These are phyloP conservation scores for Pisolithus microcarpus DNA, from an alignment of 768 basidiomycete genomes.

Conservation along the genomic window DNA sequence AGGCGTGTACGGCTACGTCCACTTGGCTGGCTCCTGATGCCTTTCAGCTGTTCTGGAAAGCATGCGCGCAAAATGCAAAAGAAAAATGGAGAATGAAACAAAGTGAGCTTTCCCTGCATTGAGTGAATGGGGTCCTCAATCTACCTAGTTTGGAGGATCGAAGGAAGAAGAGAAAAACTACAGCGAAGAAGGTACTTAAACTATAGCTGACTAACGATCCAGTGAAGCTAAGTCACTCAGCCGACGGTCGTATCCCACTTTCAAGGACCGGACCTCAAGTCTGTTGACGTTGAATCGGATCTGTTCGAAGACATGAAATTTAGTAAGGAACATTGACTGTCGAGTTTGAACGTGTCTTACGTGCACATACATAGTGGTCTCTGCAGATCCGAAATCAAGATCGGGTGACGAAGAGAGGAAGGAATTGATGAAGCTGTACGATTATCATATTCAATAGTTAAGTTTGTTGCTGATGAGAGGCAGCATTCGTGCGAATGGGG, in stretches of 20 bases:
- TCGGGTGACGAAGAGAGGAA: conserved; percentile 63
- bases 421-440: conserved; percentile 61
- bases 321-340: conserved; percentile 41
- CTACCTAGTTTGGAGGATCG: conserved; percentile 25
- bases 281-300: conserved; percentile 51
- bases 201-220: not conserved
- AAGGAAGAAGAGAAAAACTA: conserved; percentile 24
- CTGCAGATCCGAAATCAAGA: conserved; percentile 65
- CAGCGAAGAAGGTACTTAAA: conserved; percentile 19
- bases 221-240: conserved; percentile 25
- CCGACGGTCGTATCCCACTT: conserved; percentile 57
- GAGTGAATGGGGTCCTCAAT: not conserved
- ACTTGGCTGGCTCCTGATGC: not conserved
- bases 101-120: conserved; percentile 30
- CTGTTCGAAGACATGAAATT: conserved; percentile 75
- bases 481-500: conserved; percentile 70
- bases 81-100: conserved; percentile 61
- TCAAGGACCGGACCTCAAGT: conserved; percentile 54
- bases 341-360: not conserved
- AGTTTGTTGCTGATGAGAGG: not conserved
- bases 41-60: conserved; percentile 50
- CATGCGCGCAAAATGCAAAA: conserved; percentile 58
- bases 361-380: conserved; percentile 46
- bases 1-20: not conserved
- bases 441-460: not conserved